These are phyloP conservation scores for Taphrina wiesneri DNA, from an alignment of 1,139 yeast genomes.

Conservation along the genomic window DNA sequence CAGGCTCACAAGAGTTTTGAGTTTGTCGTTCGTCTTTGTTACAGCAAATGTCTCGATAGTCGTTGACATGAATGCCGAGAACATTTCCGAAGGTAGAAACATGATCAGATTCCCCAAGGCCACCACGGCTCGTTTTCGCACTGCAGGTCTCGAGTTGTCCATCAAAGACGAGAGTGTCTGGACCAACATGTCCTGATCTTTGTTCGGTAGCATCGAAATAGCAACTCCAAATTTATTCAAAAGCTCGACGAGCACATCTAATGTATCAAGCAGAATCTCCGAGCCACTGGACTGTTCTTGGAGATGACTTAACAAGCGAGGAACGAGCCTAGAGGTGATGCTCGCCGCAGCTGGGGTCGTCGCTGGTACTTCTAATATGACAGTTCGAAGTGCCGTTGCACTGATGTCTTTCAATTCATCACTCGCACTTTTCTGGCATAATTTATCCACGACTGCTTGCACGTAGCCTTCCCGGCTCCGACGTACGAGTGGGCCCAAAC, in stretches of 20 bases:
- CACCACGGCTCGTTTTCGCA: constrained; percentile 52
- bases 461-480: constrained; percentile 41
- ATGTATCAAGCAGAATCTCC: constrained; percentile 49
- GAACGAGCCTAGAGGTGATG: constrained; percentile 47
- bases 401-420: constrained; percentile 54
- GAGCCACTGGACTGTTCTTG: not conserved
- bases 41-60: constrained; percentile 40
- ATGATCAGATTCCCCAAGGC: constrained; percentile 56
- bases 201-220: constrained; percentile 44
- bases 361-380: constrained; percentile 48
- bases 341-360: constrained; percentile 45
- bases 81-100: constrained; percentile 44
- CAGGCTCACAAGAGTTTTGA: constrained; percentile 41
- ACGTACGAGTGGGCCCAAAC: constrained; percentile 49
- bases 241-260: constrained; percentile 65
- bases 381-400: constrained; percentile 68
- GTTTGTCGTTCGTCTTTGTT: constrained; percentile 37
- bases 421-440: constrained; percentile 35
- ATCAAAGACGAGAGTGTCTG: constrained; percentile 41
- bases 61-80: constrained; percentile 42
- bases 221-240: constrained; percentile 57
- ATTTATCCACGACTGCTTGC: constrained; percentile 39
- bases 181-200: constrained; percentile 45
- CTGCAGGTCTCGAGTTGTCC: constrained; percentile 42
- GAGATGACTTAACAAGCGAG: constrained; percentile 42